Evolutionary conservation across 495 filamentous ascomycete species (phyloP), one percentile per base, ranked within the genome.

Genomic region (Penicillium lagena): DNA sequence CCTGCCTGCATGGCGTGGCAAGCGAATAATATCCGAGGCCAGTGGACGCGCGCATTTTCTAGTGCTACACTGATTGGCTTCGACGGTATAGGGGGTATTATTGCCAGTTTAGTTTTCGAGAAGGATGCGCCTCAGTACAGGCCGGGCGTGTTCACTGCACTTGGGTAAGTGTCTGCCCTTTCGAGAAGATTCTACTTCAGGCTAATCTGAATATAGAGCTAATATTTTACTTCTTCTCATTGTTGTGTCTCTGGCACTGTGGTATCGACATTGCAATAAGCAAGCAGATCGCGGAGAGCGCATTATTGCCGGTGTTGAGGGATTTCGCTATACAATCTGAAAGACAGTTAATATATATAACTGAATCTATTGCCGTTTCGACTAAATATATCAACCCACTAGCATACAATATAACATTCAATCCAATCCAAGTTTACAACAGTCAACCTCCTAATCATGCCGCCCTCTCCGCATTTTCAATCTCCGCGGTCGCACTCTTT

Each of bases 21-120:
- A 54, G 74, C 78, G 8, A 83, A 82, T 57, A 85, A 85, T 47
- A 70, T 83, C 52, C 77, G 77, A 28, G 80, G 80, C 1, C 80
- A 85, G 51, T 83, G 80, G 80, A 82, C 78, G 39, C 73, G 81
- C 11, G 81, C 80, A 0, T 71, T 85, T 27, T 68, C 64, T 37
- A 78, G 74, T 30, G 79, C 80, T 1, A 76, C 72, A 0, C 66
- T 81, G 12, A 76, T 71, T 1, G 73, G 71, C 8, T 61, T 72
- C 31, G 80, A 78, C 9, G 77, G 73, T 17, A 65, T 83, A 38
- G 81, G 81, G 14, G 80, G 80, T n/a, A 83, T 85, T 50, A 67
- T 67, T 7, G 74, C 77, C 28, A 69, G 68, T 33, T 60, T 74
- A 34, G 75, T 82, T 9, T 85, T 83, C 28, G 60, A 65, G 22